Evolutionary conservation across 192 early-diverging fungal genomes (phyloP), one percentile per base, ranked within the genome.

Genomic region (Backusella macrospora): DNA sequence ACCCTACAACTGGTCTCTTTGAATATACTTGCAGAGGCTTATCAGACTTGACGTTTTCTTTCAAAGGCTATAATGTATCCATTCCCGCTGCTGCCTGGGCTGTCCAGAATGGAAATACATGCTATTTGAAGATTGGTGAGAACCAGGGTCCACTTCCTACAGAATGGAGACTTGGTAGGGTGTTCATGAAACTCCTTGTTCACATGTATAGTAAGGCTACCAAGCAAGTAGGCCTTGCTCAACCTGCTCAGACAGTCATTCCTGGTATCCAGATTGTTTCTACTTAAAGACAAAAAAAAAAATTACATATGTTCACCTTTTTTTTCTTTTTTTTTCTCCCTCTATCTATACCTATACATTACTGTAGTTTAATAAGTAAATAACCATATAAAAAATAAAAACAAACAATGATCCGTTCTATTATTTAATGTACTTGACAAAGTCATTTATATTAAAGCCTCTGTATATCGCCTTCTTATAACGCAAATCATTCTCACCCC

Each of bases 61-160:
- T 59, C 21, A 18, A 59, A 59, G 52, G 52, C 10, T 26, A 59
- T 23, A 59, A 59, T 5, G 26, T 59, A 8, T 59, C 52, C 18
- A 59, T 59, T 23, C 52, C 52, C 12, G 52, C 52, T 23, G 52
- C 52, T 59, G 52, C 52, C 26, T 59, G 52, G 52, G 52, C 52
- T 59, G 52, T 59, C 26, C 52, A 59, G 12, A 59, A 26, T 59
- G 52, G 52, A 8, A 59, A 23, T 10, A 59, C 52, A 12, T 59
- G 52, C 52, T 59, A 59, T 59, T 26, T 59, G 10, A 59, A 59
- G 23, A 13, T 59, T 4, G 21, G 21, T 23, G 52, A 59, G 5
- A 59, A 59, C 10, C 21, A 59, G 21, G 52, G 52, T 12, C 52
- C 16, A 12, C 26, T 59, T 23, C 52, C 52, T 59, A 59, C 52